These are phyloP conservation scores for Mycena leptocephala DNA, from an alignment of 768 basidiomycete genomes.

Conservation along the genomic window DNA sequence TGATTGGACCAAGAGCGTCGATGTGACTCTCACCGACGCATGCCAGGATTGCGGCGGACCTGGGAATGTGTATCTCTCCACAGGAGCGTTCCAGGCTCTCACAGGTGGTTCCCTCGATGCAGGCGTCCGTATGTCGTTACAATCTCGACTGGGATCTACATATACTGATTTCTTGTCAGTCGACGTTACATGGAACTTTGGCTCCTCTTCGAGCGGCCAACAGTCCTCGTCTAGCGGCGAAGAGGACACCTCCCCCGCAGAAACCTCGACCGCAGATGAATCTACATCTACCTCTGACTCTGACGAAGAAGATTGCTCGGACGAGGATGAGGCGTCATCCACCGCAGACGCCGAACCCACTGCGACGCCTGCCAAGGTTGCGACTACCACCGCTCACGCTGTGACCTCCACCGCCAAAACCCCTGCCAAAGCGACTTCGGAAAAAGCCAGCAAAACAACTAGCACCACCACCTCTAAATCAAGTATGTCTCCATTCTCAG, in stretches of 20 bases:
- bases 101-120: conserved; percentile 31
- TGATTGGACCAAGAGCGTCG: conserved; percentile 31
- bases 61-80: conserved; percentile 34
- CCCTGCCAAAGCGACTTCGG: background rate
- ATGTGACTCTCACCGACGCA: conserved; percentile 36
- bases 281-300: background rate
- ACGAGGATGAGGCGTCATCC: background rate
- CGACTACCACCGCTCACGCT: conserved; percentile 11
- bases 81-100: conserved; percentile 36
- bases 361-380: background rate
- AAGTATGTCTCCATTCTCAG: background rate
- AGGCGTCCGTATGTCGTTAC: conserved; percentile 30
- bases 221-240: background rate
- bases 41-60: conserved; percentile 28
- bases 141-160: background rate
- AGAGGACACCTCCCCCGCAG: background rate
- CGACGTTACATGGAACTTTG: conserved; percentile 37
- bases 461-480: conserved; percentile 1
- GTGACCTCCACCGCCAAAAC: conserved; percentile 8
- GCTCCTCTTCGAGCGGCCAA: background rate
- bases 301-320: background rate
- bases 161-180: conserved; percentile 24
- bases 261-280: background rate
- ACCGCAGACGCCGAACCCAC: background rate
- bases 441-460: background rate